Percentiles rank a stretch among this genome's conserved stretches.
Evolutionary conservation across 1,284 basidiomycete species (phyloP).

Genomic region (Coniferiporia sulphurascens): DNA sequence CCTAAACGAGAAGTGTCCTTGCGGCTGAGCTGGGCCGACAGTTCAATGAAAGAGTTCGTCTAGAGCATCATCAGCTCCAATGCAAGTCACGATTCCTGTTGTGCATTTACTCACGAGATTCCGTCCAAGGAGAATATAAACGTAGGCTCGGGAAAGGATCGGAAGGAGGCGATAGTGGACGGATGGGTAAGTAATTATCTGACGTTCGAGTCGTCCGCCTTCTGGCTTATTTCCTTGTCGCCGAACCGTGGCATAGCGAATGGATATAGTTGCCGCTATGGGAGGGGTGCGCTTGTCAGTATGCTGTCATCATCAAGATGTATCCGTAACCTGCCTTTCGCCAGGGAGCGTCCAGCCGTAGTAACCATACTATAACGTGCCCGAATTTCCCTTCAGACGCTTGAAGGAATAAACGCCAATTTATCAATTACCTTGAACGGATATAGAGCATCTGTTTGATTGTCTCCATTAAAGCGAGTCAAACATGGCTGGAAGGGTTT

Average conservation of each 20-base stretch:
- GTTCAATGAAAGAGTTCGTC: constrained; percentile 45
- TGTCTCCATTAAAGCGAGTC: not conserved
- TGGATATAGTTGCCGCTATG: constrained; percentile 63
- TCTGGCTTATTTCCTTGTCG: constrained; percentile 56
- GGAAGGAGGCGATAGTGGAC: constrained; percentile 68
- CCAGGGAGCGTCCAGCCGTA: constrained; percentile 52
- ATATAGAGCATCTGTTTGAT: constrained; percentile 63
- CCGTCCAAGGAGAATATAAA: constrained; percentile 64
- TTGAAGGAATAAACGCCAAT: not conserved
- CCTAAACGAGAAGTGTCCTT: constrained; percentile 59
- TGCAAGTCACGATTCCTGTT: not conserved
- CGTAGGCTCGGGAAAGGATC: constrained; percentile 63
- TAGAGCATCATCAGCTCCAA: constrained; percentile 23
- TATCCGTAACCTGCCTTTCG: constrained; percentile 39
- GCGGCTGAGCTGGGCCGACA: constrained; percentile 45
- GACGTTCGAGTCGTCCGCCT: constrained; percentile 53
- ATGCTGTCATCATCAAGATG: not conserved
- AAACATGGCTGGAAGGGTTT: not conserved
- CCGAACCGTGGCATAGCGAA: constrained; percentile 71
- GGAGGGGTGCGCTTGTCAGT: not conserved
- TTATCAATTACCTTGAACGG: constrained; percentile 44
- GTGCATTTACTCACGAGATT: constrained; percentile 42
- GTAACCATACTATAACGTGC: constrained; percentile 50
- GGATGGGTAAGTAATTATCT: constrained; percentile 67
- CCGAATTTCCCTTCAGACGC: not conserved